These are phyloP conservation scores for Tulasnella sp. DNA, from an alignment of 768 basidiomycete species.

Conservation along the genomic window DNA sequence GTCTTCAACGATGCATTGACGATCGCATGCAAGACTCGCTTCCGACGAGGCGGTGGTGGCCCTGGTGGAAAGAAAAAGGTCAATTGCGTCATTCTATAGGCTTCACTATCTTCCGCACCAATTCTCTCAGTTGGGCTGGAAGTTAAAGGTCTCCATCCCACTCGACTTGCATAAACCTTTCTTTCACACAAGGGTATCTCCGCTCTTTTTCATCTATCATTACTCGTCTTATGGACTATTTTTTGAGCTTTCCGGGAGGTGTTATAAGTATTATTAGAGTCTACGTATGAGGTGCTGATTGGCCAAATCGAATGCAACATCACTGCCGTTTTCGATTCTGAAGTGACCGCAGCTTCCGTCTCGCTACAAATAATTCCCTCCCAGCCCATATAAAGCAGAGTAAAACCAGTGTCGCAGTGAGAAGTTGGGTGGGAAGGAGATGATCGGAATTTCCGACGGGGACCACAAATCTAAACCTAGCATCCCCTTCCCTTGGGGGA, in stretches of 20 bases:
- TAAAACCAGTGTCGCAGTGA: constrained; percentile 26
- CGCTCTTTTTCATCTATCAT: neutral
- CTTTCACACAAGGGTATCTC: neutral
- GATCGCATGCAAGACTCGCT: constrained; percentile 30
- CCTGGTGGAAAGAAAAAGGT: constrained; percentile 59
- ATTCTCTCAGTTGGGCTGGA: neutral
- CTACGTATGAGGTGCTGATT: neutral
- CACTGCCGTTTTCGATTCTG: neutral
- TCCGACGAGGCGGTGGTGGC: constrained; percentile 57
- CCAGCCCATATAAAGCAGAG: constrained; percentile 14
- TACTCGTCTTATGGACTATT: neutral
- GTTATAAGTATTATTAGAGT: neutral
- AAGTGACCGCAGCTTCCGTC: neutral
- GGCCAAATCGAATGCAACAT: neutral
- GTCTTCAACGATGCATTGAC: constrained; percentile 82
- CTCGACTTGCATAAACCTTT: neutral
- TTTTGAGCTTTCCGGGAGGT: neutral
- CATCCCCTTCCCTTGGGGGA: constrained; percentile 22
- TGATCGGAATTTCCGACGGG: constrained; percentile 29
- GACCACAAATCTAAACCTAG: constrained; percentile 18
- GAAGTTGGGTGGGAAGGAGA: constrained; percentile 26
- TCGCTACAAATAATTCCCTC: neutral
- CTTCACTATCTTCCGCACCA: neutral
- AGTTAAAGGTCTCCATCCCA: too few relatives aligned
- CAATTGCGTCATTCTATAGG: constrained; percentile 57